Conservation (phyloP, 352 stramenopile species). For the Paralagenidium karlingii region DNA sequence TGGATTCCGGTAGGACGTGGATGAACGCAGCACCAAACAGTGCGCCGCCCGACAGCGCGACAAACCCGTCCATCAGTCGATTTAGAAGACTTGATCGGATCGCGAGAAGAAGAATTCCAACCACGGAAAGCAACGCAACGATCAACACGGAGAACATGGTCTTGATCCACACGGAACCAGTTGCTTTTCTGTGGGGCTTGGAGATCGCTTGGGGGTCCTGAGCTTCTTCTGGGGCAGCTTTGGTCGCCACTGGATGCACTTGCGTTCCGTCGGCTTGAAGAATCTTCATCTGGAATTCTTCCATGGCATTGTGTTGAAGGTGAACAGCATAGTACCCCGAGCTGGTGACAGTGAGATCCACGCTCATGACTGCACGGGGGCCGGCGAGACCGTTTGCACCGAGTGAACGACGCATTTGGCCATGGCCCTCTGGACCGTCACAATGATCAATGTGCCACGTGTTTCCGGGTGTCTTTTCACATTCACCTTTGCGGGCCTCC, state of each 20-base stretch:
- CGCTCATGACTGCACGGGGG: conserved; percentile 17
- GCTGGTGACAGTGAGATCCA: conserved; percentile 24
- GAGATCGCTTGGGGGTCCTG: conserved; percentile 6
- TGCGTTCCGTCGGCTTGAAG: conserved; percentile 5
- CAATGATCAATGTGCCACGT: conserved; percentile 39
- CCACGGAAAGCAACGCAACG: conserved; percentile 24
- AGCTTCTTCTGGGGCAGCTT: conserved; percentile 12
- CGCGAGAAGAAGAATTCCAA: conserved; percentile 21
- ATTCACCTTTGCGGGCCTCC: conserved; percentile 15
- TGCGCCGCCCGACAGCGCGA: conserved; percentile 50
- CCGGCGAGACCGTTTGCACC: conserved; percentile 13
- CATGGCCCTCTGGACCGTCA: conserved; percentile 17
- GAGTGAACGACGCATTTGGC: conserved; percentile 6
- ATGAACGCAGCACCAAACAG: conserved; percentile 67
- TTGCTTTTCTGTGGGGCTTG: conserved; percentile 13
- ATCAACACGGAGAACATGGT: conserved; percentile 21
- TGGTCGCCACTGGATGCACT: conserved; percentile 3
- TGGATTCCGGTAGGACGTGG: conserved; percentile 59
- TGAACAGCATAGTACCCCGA: conserved; percentile 22
- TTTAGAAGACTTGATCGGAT: conserved; percentile 12
- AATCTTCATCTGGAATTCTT: conserved; percentile 26
- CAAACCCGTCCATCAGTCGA: conserved; percentile 24
- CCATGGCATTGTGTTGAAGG: conserved; percentile 32
- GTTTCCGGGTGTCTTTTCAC: conserved; percentile 18
- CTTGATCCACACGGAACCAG: conserved; percentile 16